phyloP scores from a whole-genome alignment of 495 filamentous ascomycete species.

The Penicillium cosmopolitanum region DNA sequence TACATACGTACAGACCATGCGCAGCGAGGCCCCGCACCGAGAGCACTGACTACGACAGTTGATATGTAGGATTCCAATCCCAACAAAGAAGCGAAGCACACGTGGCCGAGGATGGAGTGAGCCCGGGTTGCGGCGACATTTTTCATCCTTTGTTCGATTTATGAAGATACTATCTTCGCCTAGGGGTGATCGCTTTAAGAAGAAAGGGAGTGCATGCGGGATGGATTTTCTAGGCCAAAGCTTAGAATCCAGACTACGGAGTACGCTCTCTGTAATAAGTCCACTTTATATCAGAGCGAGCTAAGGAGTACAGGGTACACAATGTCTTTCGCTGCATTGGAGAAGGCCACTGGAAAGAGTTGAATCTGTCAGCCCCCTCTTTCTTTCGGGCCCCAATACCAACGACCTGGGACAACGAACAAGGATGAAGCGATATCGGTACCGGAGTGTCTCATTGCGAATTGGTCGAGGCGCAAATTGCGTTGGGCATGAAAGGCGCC shows the following conservation, averaged over 20 bases:
- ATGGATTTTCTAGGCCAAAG: no score
- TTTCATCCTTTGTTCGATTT: background rate
- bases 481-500: conserved; percentile 33
- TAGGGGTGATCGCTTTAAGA: no score
- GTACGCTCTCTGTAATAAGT: background rate
- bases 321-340: background rate
- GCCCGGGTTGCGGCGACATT: conserved; percentile 3
- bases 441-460: conserved; percentile 16
- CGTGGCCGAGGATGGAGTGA: conserved; percentile 22
- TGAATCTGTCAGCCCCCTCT: background rate
- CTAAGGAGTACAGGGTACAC: no score
- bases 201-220: no score
- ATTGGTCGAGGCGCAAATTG: conserved; percentile 24
- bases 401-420: background rate
- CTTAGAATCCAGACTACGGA: background rate
- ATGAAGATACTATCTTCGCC: background rate
- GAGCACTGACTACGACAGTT: background rate
- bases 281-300: no score
- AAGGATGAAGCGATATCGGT: conserved; percentile 1
- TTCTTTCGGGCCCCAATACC: background rate
- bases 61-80: background rate
- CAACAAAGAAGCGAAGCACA: conserved; percentile 12
- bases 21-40: background rate
- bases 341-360: background rate
- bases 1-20: background rate